Evolutionary conservation across 1,284 basidiomycete genomes (phyloP).

Genomic region (Melampsora larici-populina): DNA sequence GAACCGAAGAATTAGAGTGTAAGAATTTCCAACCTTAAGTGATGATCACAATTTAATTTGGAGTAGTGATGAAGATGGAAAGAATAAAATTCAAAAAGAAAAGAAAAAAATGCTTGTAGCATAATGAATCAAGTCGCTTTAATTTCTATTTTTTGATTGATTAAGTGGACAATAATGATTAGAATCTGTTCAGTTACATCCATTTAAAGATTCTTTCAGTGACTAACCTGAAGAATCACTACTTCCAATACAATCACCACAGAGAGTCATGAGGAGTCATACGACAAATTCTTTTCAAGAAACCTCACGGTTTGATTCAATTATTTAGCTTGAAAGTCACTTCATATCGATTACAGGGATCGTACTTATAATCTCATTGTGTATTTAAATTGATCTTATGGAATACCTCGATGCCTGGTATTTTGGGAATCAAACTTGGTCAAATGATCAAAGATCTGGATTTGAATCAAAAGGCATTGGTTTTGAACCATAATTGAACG

Average conservation of each 20-base stretch:
- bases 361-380: neutral
- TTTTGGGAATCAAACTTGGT: slow-evolving; percentile 19
- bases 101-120: too few species aligned
- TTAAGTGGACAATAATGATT: slow-evolving; percentile 29
- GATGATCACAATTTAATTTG: slow-evolving; percentile 28
- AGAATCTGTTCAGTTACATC: slow-evolving; percentile 22
- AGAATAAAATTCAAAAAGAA: too few species aligned
- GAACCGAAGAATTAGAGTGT: slow-evolving; percentile 12
- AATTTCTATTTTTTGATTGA: too few species aligned
- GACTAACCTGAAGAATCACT: neutral
- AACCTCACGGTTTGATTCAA: slow-evolving; percentile 11
- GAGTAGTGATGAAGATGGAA: slow-evolving; percentile 12
- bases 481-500: neutral
- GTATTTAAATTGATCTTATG: slow-evolving; percentile 26
- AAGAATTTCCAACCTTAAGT: slow-evolving; percentile 24
- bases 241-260: neutral
- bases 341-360: slow-evolving; percentile 16
- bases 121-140: too few species aligned
- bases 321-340: neutral
- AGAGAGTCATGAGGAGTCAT: slow-evolving; percentile 40
- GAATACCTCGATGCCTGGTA: slow-evolving; percentile 31
- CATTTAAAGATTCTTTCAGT: neutral
- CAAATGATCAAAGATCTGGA: neutral
- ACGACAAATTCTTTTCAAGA: slow-evolving; percentile 20
- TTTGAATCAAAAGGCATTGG: neutral